phyloP scores from a whole-genome alignment of 805 yeast species.

The Starmerella riodocensis region DNA sequence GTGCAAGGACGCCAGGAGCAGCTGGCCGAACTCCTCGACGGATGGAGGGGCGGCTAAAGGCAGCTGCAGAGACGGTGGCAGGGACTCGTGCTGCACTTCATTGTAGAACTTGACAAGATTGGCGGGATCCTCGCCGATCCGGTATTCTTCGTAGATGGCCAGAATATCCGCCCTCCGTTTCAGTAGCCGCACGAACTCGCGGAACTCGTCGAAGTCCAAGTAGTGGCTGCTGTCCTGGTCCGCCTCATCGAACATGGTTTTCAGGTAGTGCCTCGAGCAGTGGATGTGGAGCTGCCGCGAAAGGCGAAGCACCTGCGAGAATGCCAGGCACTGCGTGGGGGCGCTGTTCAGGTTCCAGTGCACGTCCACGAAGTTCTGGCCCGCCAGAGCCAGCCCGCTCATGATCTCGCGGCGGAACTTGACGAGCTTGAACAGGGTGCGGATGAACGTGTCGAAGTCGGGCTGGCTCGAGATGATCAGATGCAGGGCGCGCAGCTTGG shows the following conservation, averaged over 20 bases:
- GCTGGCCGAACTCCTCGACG: constrained; percentile 30
- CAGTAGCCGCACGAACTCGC: constrained; percentile 53
- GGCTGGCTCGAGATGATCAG: constrained; percentile 45
- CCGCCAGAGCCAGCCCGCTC: constrained; percentile 50
- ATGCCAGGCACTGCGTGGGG: constrained; percentile 29
- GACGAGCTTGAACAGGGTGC: constrained; percentile 43
- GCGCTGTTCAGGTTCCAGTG: constrained; percentile 38
- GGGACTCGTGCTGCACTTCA: constrained; percentile 12
- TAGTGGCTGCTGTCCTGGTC: constrained; percentile 39
- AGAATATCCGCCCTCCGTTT: constrained; percentile 53
- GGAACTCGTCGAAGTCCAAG: constrained; percentile 61
- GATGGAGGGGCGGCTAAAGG: constrained; percentile 15
- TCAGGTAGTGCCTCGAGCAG: constrained; percentile 42
- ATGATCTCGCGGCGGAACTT: constrained; percentile 47
- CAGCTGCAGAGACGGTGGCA: constrained; percentile 4
- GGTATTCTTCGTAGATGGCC: constrained; percentile 34
- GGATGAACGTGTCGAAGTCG: constrained; percentile 43
- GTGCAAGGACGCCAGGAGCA: constrained; percentile 19
- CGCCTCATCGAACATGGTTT: constrained; percentile 39
- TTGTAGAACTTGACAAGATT: constrained; percentile 7
- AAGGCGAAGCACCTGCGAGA: constrained; percentile 54
- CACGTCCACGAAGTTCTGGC: constrained; percentile 46
- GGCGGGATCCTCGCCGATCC: constrained; percentile 17
- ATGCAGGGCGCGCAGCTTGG: constrained; percentile 66
- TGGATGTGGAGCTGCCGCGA: constrained; percentile 60